Evolutionary conservation across 768 basidiomycete species (phyloP), one percentile per base, ranked within the genome.

Genomic region (Cantharellus anzutake): DNA sequence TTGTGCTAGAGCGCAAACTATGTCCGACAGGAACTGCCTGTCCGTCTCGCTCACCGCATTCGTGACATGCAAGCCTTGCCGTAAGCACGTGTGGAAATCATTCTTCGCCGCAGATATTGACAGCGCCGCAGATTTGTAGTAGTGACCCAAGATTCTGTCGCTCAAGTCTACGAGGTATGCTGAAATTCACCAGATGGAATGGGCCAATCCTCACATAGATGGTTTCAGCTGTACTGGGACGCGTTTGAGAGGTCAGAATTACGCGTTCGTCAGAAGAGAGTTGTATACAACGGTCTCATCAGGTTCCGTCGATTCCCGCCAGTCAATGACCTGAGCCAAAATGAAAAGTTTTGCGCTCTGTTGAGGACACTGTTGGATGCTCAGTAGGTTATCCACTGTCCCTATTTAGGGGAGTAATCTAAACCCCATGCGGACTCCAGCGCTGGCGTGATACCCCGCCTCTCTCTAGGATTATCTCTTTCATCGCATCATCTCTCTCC

Each of bases 21-120:
- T 70, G 87, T 94, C 50, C 81, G 89, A 57, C 86, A 85, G 3
- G 90, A 94, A 67, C 71, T 94, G 3, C 90, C 91, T 5, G 81
- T 90, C 11, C 80, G 90, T 42, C 85, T 92, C 66, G 84, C 89
- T 3, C 90, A 93, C 69, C 78, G 91, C 53, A 71, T 93, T 61
- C 80, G 86, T 60, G 91, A 94, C 66, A 74, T 94, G 65, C 91
- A 94, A 71, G 74, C 80, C 1, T 73, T 94, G 53, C 90, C 91
- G 3, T 91, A 7, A 11, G 11, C 7, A 11, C 20, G 20, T 1
- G 20, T 29, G 20, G 20, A 29, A 29, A 29, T 29, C 20, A 29
- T 29, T 29, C 20, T 29, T 29, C 0, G 20, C 20, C 20, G 20
- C 20, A 29, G 20, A 29, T 29, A 29, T 29, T 29, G 20, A 29